These are phyloP conservation scores for Podaxis pistillaris DNA, from an alignment of 768 basidiomycete genomes.

Conservation along the genomic window DNA sequence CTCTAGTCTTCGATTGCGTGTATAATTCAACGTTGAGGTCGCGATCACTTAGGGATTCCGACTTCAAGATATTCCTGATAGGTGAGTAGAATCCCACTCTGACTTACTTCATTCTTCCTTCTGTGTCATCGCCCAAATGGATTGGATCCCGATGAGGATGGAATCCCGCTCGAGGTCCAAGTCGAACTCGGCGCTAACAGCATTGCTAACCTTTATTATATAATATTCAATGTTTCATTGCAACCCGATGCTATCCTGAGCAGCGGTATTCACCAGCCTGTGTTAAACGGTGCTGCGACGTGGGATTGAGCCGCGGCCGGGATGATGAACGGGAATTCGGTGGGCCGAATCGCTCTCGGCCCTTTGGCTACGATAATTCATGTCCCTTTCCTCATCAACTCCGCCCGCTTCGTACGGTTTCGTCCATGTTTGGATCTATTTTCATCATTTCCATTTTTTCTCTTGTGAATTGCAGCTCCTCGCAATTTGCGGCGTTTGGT, in stretches of 20 bases:
- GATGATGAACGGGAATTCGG: not conserved
- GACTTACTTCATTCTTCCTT: slow-evolving; percentile 8
- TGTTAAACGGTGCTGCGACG: not conserved
- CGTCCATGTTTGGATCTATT: slow-evolving; percentile 4
- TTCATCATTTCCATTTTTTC: slow-evolving; percentile 1
- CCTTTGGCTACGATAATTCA: not conserved
- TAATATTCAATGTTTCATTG: not conserved
- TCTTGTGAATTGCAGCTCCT: slow-evolving; percentile 2
- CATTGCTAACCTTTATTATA: not conserved
- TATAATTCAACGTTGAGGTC: slow-evolving; percentile 60
- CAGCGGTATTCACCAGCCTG: not conserved
- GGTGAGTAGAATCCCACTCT: slow-evolving; percentile 40
- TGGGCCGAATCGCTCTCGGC: not conserved
- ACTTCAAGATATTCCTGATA: slow-evolving; percentile 68
- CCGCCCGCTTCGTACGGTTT: slow-evolving; percentile 1
- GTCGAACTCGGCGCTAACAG: not conserved
- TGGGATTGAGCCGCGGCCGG: slow-evolving; percentile 3
- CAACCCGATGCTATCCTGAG: not conserved
- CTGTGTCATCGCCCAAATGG: not conserved
- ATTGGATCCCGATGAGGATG: not conserved
- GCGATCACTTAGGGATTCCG: slow-evolving; percentile 54
- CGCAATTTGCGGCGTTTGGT: not conserved
- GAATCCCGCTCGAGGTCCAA: not conserved
- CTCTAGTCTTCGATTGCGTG: slow-evolving; percentile 73
- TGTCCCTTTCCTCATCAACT: not conserved